Conservation (phyloP, 2,329 filamentous ascomycete species). For the Tolypocladium guangdongense region DNA sequence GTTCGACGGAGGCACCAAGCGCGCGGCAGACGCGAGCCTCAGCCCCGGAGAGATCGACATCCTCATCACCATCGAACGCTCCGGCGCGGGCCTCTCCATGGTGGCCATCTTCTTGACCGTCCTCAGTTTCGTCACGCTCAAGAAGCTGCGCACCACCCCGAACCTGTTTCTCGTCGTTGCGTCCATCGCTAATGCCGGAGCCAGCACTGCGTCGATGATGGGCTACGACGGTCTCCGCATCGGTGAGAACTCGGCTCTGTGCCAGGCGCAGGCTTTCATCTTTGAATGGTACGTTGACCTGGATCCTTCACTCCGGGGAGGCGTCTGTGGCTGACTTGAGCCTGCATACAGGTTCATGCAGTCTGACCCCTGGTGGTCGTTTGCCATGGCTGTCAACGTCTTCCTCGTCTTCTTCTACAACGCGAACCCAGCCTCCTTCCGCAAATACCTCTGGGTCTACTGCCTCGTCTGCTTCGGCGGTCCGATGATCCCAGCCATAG, state of each 20-base stretch:
- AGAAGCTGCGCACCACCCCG: constrained; percentile 42
- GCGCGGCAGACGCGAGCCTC: constrained; percentile 12
- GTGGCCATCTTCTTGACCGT: constrained; percentile 38
- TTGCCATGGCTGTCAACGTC: constrained; percentile 75
- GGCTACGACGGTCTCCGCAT: constrained; percentile 51
- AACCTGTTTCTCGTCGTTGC: constrained; percentile 37
- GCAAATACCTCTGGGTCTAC: constrained; percentile 60
- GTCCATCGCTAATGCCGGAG: constrained; percentile 34
- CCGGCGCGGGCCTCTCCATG: constrained; percentile 43
- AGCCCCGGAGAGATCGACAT: constrained; percentile 26
- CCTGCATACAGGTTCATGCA: constrained; percentile 54
- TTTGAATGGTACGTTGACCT: constrained; percentile 51
- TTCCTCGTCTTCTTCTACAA: constrained; percentile 55
- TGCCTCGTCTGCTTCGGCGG: constrained; percentile 58
- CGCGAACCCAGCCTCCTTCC: constrained; percentile 50
- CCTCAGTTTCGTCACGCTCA: constrained; percentile 36
- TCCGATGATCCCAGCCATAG: constrained; percentile 55
- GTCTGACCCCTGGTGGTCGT: constrained; percentile 64
- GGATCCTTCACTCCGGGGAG: background rate
- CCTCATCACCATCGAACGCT: constrained; percentile 40
- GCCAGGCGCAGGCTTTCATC: constrained; percentile 47
- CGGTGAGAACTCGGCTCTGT: constrained; percentile 46
- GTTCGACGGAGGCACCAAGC: background rate
- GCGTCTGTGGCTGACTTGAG: background rate
- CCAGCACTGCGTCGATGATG: constrained; percentile 57